Conservation (phyloP, 225 moss, liverwort and hornwort genomes). For the Straminergon stramineum region DNA sequence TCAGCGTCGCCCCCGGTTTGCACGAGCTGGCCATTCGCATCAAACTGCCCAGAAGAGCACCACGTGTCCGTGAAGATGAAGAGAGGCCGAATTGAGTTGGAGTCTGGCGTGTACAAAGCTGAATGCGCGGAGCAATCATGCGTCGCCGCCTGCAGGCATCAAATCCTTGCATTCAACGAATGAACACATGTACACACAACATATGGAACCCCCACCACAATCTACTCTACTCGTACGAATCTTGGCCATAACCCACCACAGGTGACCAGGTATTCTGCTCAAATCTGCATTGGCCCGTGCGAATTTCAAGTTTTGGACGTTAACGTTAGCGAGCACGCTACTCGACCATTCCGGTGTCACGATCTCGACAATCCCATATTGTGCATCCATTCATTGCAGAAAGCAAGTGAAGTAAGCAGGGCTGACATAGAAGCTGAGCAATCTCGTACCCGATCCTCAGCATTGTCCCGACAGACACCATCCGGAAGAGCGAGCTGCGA, state of each 20-base stretch:
- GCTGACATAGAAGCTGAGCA: too few species aligned
- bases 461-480: constrained; percentile 38
- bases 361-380: not conserved
- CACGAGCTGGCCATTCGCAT: constrained; percentile 45
- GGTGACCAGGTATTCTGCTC: not conserved
- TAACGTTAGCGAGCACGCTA: not conserved
- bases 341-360: not conserved
- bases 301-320: not conserved
- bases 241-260: not conserved
- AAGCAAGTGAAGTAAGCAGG: not conserved
- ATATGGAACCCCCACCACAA: not conserved
- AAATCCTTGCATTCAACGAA: not conserved
- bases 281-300: not conserved
- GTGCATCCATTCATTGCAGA: not conserved
- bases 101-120: constrained; percentile 42
- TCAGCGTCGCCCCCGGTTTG: constrained; percentile 69
- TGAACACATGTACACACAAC: not conserved
- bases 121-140: constrained; percentile 75
- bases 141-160: constrained; percentile 3
- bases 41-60: constrained; percentile 68
- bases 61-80: constrained; percentile 60
- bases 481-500: constrained; percentile 20
- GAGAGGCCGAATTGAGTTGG: constrained; percentile 48
- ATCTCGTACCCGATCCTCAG: constrained; percentile 20
- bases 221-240: not conserved